Evolutionary conservation across 192 early-diverging fungal species (phyloP), one percentile per base, ranked within the genome.

Genomic region (Backusella macrospora): DNA sequence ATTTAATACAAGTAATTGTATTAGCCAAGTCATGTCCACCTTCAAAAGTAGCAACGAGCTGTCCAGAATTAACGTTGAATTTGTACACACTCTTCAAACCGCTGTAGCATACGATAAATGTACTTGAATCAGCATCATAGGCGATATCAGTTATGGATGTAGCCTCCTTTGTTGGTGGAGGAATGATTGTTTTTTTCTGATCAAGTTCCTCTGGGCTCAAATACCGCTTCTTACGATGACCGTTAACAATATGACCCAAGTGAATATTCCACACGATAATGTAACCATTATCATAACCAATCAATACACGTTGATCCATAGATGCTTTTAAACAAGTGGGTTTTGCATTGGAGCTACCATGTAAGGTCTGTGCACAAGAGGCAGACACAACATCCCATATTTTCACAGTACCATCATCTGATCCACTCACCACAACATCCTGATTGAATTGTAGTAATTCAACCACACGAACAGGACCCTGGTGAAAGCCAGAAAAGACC

Each of bases 401-500:
- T 21, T 81, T 83, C 4, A 89, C 77, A 34, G 72, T 42, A 0
- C 84, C 85, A 65, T 90, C 89, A 0, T 73, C 76, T 14, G 84
- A 82, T 47, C 85, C 89, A 45, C 82, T 87, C 0, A 87, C 34
- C 0, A 90, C 73, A 1, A 83, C 65, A 47, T 68, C 64, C 2
- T 73, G 68, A 12, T 62, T 39, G 49, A 72, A 39, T 0, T n/a
- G 46, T 6, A 74, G 70, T 29, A 75, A 52, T 16, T 55, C 70
- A 15, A 82, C 18, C 14, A 70, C 71, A 1, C 81, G 74, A 1
- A 92, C 85, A 8, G 88, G 80, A 0, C 87, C 89, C 15, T 71
- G 62, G 68, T 92, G 89, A 55, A 87, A 86, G 2, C 82, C 84
- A 0, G 77, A 62, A 73, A 90, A 89, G 26, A 78, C 77, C 26